phyloP scores from a whole-genome alignment of 768 basidiomycete species.

The Leccinum subtestaceum region DNA sequence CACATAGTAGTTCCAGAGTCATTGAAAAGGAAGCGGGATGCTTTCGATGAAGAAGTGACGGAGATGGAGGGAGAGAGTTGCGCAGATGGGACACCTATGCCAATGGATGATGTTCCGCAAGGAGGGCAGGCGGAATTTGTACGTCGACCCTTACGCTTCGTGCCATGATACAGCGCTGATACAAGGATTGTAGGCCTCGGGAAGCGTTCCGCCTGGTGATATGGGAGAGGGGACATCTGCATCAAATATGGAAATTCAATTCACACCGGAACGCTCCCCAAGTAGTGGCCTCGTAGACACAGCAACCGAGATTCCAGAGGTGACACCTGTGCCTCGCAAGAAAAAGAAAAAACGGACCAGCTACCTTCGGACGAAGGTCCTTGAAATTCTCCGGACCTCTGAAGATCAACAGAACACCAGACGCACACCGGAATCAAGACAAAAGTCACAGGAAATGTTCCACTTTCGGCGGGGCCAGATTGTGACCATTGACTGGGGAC shows the following conservation, averaged over 20 bases:
- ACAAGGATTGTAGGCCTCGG: background rate
- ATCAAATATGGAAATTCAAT: background rate
- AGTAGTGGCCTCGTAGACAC: no score
- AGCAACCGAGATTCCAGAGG: background rate
- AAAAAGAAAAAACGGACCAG: background rate
- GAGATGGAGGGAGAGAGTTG: background rate
- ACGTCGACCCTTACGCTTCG: no score
- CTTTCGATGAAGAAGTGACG: background rate
- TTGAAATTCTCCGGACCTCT: background rate
- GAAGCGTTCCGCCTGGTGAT: background rate
- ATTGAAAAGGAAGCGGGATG: slow-evolving; percentile 10
- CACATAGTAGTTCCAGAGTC: slow-evolving; percentile 4
- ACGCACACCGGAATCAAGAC: background rate
- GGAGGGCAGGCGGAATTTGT: background rate
- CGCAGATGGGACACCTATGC: background rate
- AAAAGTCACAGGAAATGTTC: background rate
- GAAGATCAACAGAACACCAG: background rate
- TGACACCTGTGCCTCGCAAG: background rate
- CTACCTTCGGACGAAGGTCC: background rate
- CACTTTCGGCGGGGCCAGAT: slow-evolving; percentile 18
- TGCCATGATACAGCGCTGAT: background rate
- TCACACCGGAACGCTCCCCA: background rate
- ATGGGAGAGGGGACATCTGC: background rate
- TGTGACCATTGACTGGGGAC: slow-evolving; percentile 2
- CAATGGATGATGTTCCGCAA: background rate